phyloP scores from a whole-genome alignment of 202 grass and related monocot species.

The Brachypodium distachyon region DNA sequence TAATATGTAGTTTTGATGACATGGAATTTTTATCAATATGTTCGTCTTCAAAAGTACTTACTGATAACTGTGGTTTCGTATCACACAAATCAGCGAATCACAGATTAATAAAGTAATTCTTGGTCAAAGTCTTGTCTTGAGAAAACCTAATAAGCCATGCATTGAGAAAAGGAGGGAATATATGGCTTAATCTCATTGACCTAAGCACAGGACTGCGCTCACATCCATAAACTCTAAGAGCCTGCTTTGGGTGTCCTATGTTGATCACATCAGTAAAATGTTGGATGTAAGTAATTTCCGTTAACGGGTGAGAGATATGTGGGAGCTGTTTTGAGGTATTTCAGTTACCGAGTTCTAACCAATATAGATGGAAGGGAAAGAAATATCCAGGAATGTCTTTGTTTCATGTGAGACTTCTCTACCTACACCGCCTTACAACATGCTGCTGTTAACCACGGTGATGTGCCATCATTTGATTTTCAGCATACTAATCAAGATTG shows the following conservation, averaged over 20 bases:
- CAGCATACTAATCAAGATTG: conserved; percentile 1
- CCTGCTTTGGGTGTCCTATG: neutral
- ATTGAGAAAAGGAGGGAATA: too few species aligned
- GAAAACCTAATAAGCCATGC: too few species aligned
- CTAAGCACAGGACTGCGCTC: neutral
- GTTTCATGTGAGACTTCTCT: neutral
- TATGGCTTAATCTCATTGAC: neutral
- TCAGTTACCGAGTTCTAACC: neutral
- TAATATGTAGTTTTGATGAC: too few species aligned
- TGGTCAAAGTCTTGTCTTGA: too few species aligned
- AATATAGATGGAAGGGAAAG: neutral
- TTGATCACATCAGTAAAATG: neutral
- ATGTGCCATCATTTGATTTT: neutral
- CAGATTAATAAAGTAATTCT: too few species aligned
- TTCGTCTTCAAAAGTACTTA: too few species aligned
- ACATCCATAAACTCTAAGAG: neutral
- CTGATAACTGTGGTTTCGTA: too few species aligned
- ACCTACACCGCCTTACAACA: neutral
- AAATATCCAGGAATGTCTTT: neutral
- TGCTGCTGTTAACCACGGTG: neutral
- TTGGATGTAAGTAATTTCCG: neutral
- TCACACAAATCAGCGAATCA: too few species aligned
- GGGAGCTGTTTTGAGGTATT: neutral
- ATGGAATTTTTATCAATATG: too few species aligned
- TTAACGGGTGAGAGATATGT: neutral